Evolutionary conservation across 1,284 basidiomycete species (phyloP).

Genomic region (Puccinia hordei): DNA sequence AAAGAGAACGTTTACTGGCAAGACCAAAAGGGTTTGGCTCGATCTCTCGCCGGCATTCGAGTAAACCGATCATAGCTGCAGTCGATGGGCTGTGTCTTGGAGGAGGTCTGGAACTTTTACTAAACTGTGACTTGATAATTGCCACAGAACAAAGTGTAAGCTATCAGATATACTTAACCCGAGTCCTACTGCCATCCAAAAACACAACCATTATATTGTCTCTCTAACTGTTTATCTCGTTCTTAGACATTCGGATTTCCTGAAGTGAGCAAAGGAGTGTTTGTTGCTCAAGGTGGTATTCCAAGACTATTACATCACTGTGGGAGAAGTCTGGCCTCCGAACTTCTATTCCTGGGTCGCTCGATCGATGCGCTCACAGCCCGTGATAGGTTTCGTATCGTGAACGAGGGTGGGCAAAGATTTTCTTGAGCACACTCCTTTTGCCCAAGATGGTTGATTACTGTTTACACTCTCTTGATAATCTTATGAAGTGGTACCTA

Average conservation of each 20-base stretch:
- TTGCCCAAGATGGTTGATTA: neutral
- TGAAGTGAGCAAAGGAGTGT: constrained; percentile 77
- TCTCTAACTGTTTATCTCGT: neutral
- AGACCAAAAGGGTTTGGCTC: constrained; percentile 73
- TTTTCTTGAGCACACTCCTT: neutral
- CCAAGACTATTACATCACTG: constrained; percentile 56
- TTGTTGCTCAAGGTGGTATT: constrained; percentile 73
- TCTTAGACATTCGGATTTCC: constrained; percentile 69
- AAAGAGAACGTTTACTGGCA: constrained; percentile 61
- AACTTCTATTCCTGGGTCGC: constrained; percentile 73
- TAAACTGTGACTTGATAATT: constrained; percentile 83
- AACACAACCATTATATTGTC: no score
- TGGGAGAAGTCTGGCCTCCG: constrained; percentile 68
- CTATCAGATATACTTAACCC: neutral
- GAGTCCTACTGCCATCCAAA: neutral
- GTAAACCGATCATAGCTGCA: constrained; percentile 79
- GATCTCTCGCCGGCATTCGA: constrained; percentile 68
- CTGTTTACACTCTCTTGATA: neutral
- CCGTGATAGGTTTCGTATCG: constrained; percentile 70
- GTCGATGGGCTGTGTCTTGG: constrained; percentile 78
- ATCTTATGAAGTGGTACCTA: constrained; percentile 64
- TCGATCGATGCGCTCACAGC: constrained; percentile 71
- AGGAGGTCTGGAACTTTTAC: constrained; percentile 74
- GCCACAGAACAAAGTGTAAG: constrained; percentile 67
- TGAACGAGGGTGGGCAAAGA: constrained; percentile 54